phyloP scores from a whole-genome alignment of 768 basidiomycete species.

The Russula brevipes region DNA sequence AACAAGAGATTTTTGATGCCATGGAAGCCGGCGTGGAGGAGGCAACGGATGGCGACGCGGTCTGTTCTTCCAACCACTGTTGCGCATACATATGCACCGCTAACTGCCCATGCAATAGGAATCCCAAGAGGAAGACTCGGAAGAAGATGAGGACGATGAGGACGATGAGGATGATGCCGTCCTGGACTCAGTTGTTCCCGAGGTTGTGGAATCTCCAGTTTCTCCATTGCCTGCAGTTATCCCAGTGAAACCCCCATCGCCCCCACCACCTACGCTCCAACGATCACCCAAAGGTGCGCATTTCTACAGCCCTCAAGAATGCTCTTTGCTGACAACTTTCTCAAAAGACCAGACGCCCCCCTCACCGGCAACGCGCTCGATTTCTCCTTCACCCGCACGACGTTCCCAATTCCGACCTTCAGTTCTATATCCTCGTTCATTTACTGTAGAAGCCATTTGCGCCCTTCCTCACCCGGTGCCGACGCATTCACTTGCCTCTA shows the following conservation, averaged over 20 bases:
- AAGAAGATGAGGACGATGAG: constrained; percentile 36
- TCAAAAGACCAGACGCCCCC: constrained; percentile 34
- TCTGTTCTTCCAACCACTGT: constrained; percentile 32
- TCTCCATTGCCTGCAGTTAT: constrained; percentile 30
- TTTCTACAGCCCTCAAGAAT: background rate
- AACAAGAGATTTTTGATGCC: constrained; percentile 47
- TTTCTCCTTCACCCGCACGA: constrained; percentile 46
- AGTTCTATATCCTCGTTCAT: constrained; percentile 49
- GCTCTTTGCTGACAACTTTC: background rate
- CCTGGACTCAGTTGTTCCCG: constrained; percentile 32
- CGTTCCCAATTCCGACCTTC: constrained; percentile 40
- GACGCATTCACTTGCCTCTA: constrained; percentile 83
- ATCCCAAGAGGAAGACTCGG: constrained; percentile 29
- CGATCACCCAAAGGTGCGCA: constrained; percentile 11
- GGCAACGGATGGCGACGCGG: constrained; percentile 66
- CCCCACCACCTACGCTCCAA: constrained; percentile 28
- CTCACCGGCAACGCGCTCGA: constrained; percentile 42
- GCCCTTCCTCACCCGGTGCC: constrained; percentile 86
- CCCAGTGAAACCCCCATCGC: constrained; percentile 31
- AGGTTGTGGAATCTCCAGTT: constrained; percentile 35
- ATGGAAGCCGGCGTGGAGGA: constrained; percentile 51
- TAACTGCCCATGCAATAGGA: constrained; percentile 13
- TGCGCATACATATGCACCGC: background rate
- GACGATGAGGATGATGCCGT: constrained; percentile 52
- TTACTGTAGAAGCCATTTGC: constrained; percentile 85